A percentile compares a stretch with the other conserved stretches of the same genome.
Conservation (phyloP, 2,329 filamentous ascomycete species). For the Chlorencoelia australis region DNA sequence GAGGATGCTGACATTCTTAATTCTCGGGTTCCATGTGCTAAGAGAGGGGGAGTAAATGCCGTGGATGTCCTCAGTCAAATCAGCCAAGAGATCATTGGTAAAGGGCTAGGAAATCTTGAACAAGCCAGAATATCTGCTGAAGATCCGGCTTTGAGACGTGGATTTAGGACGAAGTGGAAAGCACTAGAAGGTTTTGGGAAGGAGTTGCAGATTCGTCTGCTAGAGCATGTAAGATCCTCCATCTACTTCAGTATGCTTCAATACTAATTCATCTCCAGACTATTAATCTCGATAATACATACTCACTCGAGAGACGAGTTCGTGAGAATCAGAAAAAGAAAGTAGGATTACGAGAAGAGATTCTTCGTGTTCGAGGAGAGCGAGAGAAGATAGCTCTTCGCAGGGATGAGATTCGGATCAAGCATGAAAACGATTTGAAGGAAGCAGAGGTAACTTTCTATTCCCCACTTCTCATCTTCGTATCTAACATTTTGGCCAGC, state of each 20-base stretch:
- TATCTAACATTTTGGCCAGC: slow-evolving; percentile 24
- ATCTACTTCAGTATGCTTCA: slow-evolving; percentile 2
- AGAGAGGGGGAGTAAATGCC: slow-evolving; percentile 46
- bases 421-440: slow-evolving; percentile 45
- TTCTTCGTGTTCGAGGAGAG: slow-evolving; percentile 48
- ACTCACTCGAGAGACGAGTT: slow-evolving; percentile 47
- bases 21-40: slow-evolving; percentile 42
- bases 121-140: slow-evolving; percentile 34
- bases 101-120: slow-evolving; percentile 38
- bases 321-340: slow-evolving; percentile 47
- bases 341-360: slow-evolving; percentile 45
- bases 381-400: slow-evolving; percentile 51
- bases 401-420: slow-evolving; percentile 52
- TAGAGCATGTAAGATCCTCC: slow-evolving; percentile 44
- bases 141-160: slow-evolving; percentile 39
- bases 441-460: slow-evolving; percentile 36
- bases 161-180: slow-evolving; percentile 43
- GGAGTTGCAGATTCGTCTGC: slow-evolving; percentile 43
- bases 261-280: slow-evolving; percentile 31
- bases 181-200: slow-evolving; percentile 49
- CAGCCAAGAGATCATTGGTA: slow-evolving; percentile 49
- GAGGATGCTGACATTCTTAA: slow-evolving; percentile 37
- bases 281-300: slow-evolving; percentile 48
- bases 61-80: slow-evolving; percentile 53
- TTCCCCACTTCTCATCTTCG: neutral